phyloP scores from a whole-genome alignment of 495 filamentous ascomycete genomes.

The Penicillium longicatenatum region DNA sequence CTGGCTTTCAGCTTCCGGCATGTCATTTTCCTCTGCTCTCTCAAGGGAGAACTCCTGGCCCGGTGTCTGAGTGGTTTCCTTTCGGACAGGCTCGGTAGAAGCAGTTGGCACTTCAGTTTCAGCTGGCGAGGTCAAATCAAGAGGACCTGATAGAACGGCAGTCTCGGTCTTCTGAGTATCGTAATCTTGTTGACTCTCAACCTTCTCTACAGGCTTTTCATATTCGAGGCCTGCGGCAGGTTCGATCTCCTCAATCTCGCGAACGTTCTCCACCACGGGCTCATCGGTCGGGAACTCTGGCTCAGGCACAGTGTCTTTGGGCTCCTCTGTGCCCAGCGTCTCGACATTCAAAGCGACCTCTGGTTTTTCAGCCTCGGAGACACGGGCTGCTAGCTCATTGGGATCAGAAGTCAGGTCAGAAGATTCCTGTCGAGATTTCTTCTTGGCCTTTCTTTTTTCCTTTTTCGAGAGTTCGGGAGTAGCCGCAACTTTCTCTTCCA shows the following conservation, averaged over 20 bases:
- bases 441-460: constrained; percentile 46
- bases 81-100: neutral
- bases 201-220: constrained; percentile 1
- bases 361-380: neutral
- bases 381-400: neutral
- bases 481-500: constrained; percentile 7
- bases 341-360: neutral
- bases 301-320: constrained; percentile 1
- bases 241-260: neutral
- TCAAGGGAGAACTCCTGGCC: neutral
- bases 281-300: constrained; percentile 2
- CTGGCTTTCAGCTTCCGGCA: neutral
- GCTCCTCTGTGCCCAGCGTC: neutral
- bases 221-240: neutral
- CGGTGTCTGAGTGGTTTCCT: neutral
- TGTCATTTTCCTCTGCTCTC: neutral
- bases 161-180: neutral
- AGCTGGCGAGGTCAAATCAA: neutral
- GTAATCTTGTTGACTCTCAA: neutral
- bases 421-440: constrained; percentile 25
- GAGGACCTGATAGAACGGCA: neutral
- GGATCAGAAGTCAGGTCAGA: constrained; percentile 1
- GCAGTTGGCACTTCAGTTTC: neutral
- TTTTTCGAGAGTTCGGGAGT: constrained; percentile 41
- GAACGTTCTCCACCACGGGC: neutral